Evolutionary conservation across 2,329 filamentous ascomycete species (phyloP).

Genomic region (Hypoxylon sp.): DNA sequence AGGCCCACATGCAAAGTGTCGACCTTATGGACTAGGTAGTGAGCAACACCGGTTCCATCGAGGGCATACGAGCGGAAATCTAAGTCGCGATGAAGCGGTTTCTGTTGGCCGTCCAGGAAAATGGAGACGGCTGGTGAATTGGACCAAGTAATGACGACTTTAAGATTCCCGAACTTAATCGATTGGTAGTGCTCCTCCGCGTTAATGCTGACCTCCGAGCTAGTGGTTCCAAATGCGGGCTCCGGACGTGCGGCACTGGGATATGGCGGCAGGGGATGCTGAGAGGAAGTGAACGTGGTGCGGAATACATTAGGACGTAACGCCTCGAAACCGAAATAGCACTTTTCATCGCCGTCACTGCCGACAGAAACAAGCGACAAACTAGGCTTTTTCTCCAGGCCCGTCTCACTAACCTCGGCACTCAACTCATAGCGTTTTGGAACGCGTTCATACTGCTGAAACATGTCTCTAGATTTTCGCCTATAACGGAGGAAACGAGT

Average conservation of each 20-base stretch:
- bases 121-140: slow-evolving; percentile 69
- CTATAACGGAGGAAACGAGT: slow-evolving; percentile 10
- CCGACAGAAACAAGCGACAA: slow-evolving; percentile 58
- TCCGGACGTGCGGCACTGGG: slow-evolving; percentile 66
- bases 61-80: slow-evolving; percentile 73
- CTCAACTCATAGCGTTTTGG: slow-evolving; percentile 46
- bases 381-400: slow-evolving; percentile 38
- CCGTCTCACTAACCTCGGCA: slow-evolving; percentile 7
- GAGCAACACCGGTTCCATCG: slow-evolving; percentile 70
- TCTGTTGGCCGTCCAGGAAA: slow-evolving; percentile 59
- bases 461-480: slow-evolving; percentile 30
- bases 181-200: slow-evolving; percentile 52
- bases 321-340: slow-evolving; percentile 72
- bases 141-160: slow-evolving; percentile 69
- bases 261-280: slow-evolving; percentile 73
- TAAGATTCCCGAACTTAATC: slow-evolving; percentile 61
- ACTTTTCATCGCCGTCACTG: slow-evolving; percentile 52
- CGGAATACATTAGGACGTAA: slow-evolving; percentile 73
- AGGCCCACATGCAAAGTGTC: slow-evolving; percentile 75
- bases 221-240: slow-evolving; percentile 51
- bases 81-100: slow-evolving; percentile 71
- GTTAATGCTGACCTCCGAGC: slow-evolving; percentile 50
- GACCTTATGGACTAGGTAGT: slow-evolving; percentile 73
- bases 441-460: slow-evolving; percentile 39
- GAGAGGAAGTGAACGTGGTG: slow-evolving; percentile 72